phyloP scores from a whole-genome alignment of 2,329 filamentous ascomycete species.

The Cyphellophora attinorum region DNA sequence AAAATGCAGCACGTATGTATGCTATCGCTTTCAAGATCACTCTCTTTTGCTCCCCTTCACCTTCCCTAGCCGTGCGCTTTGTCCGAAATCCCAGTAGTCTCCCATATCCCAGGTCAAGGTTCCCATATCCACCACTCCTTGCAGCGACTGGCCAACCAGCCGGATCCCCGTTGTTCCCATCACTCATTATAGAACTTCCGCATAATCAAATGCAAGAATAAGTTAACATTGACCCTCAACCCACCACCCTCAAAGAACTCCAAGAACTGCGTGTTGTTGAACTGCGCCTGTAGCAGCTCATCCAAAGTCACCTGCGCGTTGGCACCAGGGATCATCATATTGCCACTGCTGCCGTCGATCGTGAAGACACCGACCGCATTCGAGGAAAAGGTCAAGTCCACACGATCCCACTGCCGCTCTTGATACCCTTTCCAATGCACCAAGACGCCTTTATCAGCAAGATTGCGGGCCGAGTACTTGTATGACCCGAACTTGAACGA shows the following conservation, averaged over 20 bases:
- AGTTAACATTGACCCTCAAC: slow-evolving; percentile 86
- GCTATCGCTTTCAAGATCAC: too few relatives aligned
- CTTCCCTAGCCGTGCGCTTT: too few relatives aligned
- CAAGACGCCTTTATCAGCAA: slow-evolving; percentile 88
- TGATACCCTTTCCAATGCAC: slow-evolving; percentile 81
- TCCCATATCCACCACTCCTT: too few relatives aligned
- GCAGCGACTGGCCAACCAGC: too few relatives aligned
- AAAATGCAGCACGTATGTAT: too few relatives aligned
- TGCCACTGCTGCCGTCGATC: slow-evolving; percentile 80
- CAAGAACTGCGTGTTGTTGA: slow-evolving; percentile 94
- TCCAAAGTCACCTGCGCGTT: slow-evolving; percentile 83
- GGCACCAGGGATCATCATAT: slow-evolving; percentile 92
- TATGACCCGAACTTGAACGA: slow-evolving; percentile 96
- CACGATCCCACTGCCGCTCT: slow-evolving; percentile 77
- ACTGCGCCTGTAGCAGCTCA: slow-evolving; percentile 90
- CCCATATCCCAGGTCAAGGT: too few relatives aligned
- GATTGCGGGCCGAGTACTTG: slow-evolving; percentile 86
- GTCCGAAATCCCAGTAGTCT: too few relatives aligned
- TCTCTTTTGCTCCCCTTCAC: too few relatives aligned
- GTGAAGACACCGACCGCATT: slow-evolving; percentile 92
- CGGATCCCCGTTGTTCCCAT: too few relatives aligned
- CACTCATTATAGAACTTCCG: slow-evolving; percentile 83
- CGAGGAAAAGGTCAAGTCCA: slow-evolving; percentile 88
- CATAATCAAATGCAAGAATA: slow-evolving; percentile 92
- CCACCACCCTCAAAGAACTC: slow-evolving; percentile 78